Conservation (phyloP, 2,329 filamentous ascomycete species). For the Capronia coronata region DNA sequence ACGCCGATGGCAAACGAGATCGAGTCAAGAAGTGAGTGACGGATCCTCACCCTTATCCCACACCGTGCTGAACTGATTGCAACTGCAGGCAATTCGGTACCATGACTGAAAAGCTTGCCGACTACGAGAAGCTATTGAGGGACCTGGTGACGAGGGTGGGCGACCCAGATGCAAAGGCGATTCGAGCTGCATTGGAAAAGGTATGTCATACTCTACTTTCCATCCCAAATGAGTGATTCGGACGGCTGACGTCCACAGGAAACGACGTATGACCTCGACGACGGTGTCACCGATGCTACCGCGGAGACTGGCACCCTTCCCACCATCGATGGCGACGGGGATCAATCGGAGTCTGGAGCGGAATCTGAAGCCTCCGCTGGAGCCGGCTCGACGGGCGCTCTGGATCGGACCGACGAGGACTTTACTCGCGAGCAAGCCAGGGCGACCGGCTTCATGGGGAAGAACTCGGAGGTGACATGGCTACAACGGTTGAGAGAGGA, state of each 20-base stretch:
- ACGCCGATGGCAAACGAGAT: conserved; percentile 42
- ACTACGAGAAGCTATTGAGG: conserved; percentile 38
- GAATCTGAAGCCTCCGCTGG: conserved; percentile 27
- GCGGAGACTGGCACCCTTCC: conserved; percentile 8
- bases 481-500: conserved; percentile 38
- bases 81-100: conserved; percentile 36
- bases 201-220: conserved; percentile 28
- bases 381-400: conserved; percentile 39
- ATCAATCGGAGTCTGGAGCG: conserved; percentile 22
- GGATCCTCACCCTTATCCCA: too few species aligned
- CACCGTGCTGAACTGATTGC: conserved; percentile 3
- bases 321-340: conserved; percentile 27
- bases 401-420: conserved; percentile 43
- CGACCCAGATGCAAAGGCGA: conserved; percentile 33
- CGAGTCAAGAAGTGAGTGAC: conserved; percentile 39
- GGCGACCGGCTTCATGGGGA: conserved; percentile 41
- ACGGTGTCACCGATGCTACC: conserved; percentile 11
- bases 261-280: conserved; percentile 19
- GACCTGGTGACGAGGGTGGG: conserved; percentile 35
- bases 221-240: neutral
- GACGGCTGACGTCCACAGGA: conserved; percentile 13
- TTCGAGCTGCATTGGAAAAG: conserved; percentile 36
- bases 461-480: conserved; percentile 44
- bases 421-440: conserved; percentile 36
- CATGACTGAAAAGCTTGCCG: conserved; percentile 35